These are phyloP conservation scores for Cystobasidium slooffiae DNA, from an alignment of 1,284 basidiomycete genomes.

Conservation along the genomic window DNA sequence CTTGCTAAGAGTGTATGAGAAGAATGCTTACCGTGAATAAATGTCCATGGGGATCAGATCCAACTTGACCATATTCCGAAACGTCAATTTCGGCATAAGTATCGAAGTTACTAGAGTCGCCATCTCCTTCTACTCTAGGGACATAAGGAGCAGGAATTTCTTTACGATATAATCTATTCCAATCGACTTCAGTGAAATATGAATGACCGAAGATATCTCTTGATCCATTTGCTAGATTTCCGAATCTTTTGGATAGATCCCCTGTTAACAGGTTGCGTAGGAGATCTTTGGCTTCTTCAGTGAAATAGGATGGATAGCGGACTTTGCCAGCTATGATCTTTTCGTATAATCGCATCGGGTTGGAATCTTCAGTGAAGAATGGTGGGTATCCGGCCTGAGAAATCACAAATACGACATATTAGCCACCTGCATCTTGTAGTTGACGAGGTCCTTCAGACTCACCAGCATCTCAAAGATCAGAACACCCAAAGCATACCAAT, in stretches of 20 bases:
- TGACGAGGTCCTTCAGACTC: slow-evolving; percentile 46
- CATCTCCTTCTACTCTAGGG: slow-evolving; percentile 62
- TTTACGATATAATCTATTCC: slow-evolving; percentile 78
- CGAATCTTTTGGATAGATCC: slow-evolving; percentile 88
- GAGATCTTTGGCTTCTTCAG: slow-evolving; percentile 79
- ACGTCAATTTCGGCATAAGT: slow-evolving; percentile 48
- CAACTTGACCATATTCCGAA: slow-evolving; percentile 49
- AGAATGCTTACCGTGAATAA: slow-evolving; percentile 48
- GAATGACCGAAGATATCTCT: slow-evolving; percentile 92
- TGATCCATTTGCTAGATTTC: slow-evolving; percentile 89
- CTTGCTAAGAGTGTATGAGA: background rate
- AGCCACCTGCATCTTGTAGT: slow-evolving; percentile 2
- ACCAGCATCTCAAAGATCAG: slow-evolving; percentile 69
- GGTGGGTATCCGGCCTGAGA: slow-evolving; percentile 60
- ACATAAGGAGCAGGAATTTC: slow-evolving; percentile 97
- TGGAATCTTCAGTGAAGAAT: slow-evolving; percentile 66
- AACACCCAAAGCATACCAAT: slow-evolving; percentile 98
- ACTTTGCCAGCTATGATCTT: slow-evolving; percentile 88
- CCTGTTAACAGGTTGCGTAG: slow-evolving; percentile 87
- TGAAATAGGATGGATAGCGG: slow-evolving; percentile 86
- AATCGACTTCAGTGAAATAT: slow-evolving; percentile 96
- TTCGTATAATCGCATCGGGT: slow-evolving; percentile 81
- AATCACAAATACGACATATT: background rate
- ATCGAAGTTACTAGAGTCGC: slow-evolving; percentile 57
- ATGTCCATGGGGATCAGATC: slow-evolving; percentile 53